Evolutionary conservation across 192 early-diverging fungal species (phyloP).

Genomic region (Pilobolus umbonatus): DNA sequence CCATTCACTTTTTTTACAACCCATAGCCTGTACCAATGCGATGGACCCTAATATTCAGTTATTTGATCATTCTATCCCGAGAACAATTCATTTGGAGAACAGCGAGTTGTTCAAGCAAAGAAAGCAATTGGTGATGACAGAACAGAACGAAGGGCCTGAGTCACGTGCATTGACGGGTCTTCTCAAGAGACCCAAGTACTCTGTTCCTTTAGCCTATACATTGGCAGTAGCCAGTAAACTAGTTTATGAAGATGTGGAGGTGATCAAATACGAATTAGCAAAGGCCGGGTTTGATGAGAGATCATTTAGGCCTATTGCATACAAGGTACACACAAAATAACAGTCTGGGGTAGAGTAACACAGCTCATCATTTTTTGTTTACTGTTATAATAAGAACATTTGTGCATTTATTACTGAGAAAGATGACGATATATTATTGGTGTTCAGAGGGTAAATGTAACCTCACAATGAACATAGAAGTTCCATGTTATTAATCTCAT

Average conservation of each 20-base stretch:
- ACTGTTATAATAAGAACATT: conserved; percentile 31
- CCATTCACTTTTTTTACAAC: neutral
- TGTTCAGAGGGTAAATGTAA: conserved; percentile 39
- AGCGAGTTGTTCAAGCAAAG: conserved; percentile 16
- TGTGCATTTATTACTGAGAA: conserved; percentile 52
- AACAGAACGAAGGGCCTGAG: neutral
- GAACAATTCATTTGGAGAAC: conserved; percentile 17
- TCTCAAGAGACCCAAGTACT: conserved; percentile 37
- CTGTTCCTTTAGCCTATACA: conserved; percentile 40
- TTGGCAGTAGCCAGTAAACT: conserved; percentile 42
- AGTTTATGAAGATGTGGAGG: conserved; percentile 45
- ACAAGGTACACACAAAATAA: too few species aligned
- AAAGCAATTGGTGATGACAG: conserved; percentile 12
- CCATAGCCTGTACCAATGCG: conserved; percentile 27
- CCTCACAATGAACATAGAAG: too few species aligned
- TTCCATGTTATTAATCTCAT: neutral
- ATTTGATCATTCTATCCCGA: conserved; percentile 26
- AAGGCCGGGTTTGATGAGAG: conserved; percentile 45
- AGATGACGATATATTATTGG: conserved; percentile 46
- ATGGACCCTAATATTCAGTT: conserved; percentile 24
- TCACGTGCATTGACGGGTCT: conserved; percentile 4
- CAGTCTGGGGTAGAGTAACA: neutral
- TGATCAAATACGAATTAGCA: conserved; percentile 45
- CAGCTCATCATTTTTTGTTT: neutral
- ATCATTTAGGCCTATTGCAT: conserved; percentile 46